Evolutionary conservation across 169 alveolate genomes (phyloP).

Genomic region (Eimeria acervulina): DNA sequence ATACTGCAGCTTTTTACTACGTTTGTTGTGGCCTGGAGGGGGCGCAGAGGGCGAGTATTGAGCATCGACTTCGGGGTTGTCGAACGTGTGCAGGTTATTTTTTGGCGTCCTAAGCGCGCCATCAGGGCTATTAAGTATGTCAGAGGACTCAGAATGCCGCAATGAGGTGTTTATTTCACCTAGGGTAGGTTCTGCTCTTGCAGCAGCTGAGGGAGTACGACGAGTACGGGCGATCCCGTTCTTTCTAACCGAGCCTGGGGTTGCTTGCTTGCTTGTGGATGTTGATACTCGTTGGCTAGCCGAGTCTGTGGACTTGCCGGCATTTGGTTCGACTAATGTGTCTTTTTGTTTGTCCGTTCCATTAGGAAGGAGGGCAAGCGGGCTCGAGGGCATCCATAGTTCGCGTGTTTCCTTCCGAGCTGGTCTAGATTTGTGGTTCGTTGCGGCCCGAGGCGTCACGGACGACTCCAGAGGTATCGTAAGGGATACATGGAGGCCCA

Average conservation of each 20-base stretch:
- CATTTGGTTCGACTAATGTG: neutral
- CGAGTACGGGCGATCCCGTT: neutral
- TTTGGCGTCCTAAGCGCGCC: neutral
- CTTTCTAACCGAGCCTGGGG: neutral
- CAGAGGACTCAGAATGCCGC: neutral
- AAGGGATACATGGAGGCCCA: slow-evolving; percentile 49
- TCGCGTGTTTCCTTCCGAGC: neutral
- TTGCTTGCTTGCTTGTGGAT: neutral
- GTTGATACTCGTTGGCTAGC: neutral
- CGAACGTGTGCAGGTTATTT: neutral
- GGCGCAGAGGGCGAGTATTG: neutral
- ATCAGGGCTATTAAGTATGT: neutral
- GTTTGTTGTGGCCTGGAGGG: neutral
- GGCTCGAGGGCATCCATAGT: neutral
- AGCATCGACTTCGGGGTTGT: neutral
- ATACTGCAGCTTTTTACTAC: neutral
- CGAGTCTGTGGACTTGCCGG: neutral
- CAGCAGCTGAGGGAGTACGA: neutral
- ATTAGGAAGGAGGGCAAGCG: neutral
- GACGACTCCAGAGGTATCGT: slow-evolving; percentile 64
- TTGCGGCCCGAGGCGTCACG: neutral
- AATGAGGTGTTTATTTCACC: neutral
- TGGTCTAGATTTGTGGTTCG: neutral
- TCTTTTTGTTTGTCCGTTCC: neutral
- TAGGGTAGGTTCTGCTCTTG: neutral